phyloP scores from a whole-genome alignment of 192 early-diverging fungal species.

The Rhizophagus prolifer region DNA sequence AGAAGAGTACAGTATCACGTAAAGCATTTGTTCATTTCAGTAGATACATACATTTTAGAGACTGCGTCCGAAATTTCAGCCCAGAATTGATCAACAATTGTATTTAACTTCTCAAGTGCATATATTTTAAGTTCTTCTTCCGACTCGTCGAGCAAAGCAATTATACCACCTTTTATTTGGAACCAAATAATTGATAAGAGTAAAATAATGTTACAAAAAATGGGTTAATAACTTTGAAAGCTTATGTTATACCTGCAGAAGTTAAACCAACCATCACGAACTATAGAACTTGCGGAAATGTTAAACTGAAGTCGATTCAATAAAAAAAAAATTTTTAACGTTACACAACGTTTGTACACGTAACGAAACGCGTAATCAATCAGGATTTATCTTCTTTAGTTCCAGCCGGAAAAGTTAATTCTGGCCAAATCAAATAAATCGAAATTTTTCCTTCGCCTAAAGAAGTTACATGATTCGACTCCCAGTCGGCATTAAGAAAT shows the following conservation, averaged over 20 bases:
- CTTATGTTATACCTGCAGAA: slow-evolving; percentile 36
- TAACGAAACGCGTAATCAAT: too few relatives aligned
- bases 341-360: too few relatives aligned
- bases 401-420: too few relatives aligned
- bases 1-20: not conserved
- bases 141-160: slow-evolving; percentile 91
- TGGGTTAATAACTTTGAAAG: not conserved
- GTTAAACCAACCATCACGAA: slow-evolving; percentile 42
- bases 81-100: slow-evolving; percentile 93
- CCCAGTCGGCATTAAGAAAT: too few relatives aligned
- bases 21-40: not conserved
- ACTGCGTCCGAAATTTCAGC: slow-evolving; percentile 95
- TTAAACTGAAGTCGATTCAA: too few relatives aligned
- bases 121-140: slow-evolving; percentile 91
- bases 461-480: too few relatives aligned
- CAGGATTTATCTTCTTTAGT: too few relatives aligned
- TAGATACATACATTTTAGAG: slow-evolving; percentile 73
- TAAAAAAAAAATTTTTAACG: too few relatives aligned
- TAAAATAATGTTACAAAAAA: not conserved
- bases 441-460: too few relatives aligned
- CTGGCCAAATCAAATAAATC: too few relatives aligned
- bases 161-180: slow-evolving; percentile 70
- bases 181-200: not conserved
- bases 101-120: slow-evolving; percentile 88
- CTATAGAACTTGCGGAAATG: not conserved